Base-by-base conservation (phyloP, 129 eudicot genomes). In the Rutidosis leptorrhynchoides region DNA sequence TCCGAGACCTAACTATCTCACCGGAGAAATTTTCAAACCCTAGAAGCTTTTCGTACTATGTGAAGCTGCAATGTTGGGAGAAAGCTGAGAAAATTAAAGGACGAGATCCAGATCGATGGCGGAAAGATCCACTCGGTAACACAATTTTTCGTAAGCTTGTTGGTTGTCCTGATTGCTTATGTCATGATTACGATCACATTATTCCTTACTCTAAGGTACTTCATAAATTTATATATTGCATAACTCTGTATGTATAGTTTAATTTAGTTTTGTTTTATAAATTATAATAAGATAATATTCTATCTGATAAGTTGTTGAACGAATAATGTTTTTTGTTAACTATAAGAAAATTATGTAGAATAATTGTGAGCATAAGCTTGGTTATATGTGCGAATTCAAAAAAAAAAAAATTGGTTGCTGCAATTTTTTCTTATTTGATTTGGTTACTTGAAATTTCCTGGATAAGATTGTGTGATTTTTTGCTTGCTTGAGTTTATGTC, bases 41-140 rank as follows among this genome's bases (percentile, higher is more conserved):
- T 46, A 77, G 97, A 71, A 90, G 95, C 71, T 90, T 90, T 74
- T 89, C 89, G 0, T 75, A 88, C 80, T 75, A 79, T 49, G 95
- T 90, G 83, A 90, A 90, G 85, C 95, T 83, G 72, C 90, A 86
- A 64, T 90, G 97, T 58, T 92, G 98, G 98, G 95, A 92, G 9
- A 92, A 88, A 77, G 98, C 98, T 0, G 89, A 88, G 37, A 92
- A 85, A 48, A 60, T 92, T 52, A 92, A 88, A 43, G 96, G 96
- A 9, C 79, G 98, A 16, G 91, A 92, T 78, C 96, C 98, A 29
- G 91, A 83, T 53, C 67, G 96, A 9, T 85, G 98, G 98, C 92
- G 97, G 17, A 85, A 86, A 21, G 98, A 92, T 71, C 68, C 88
- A 2, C 77, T 92, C 27, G 98, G 98, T 0, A 92, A 92, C 70